Conservation (phyloP, 805 yeast genomes). For the Millerago galiae region DNA sequence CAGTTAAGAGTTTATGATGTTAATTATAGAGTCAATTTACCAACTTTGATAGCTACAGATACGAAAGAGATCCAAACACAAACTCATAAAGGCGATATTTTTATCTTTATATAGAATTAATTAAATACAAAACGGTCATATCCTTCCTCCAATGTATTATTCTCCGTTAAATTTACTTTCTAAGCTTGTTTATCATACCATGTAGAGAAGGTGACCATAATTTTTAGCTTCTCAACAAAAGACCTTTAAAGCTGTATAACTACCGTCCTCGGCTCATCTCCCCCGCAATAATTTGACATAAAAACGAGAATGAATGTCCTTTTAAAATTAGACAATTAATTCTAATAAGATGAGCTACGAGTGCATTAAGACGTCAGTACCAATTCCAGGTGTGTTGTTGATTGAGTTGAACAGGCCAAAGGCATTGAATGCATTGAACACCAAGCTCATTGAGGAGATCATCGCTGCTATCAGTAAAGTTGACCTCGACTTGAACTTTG, state of each 20-base stretch:
- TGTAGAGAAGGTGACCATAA: too few species aligned
- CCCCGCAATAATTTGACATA: not conserved
- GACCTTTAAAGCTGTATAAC: too few species aligned
- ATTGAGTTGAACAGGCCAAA: slow-evolving; percentile 24
- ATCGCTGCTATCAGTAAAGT: slow-evolving; percentile 17
- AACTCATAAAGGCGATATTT: slow-evolving; percentile 24
- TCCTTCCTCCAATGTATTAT: too few species aligned
- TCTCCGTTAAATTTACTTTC: too few species aligned
- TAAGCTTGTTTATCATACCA: too few species aligned
- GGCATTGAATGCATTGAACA: slow-evolving; percentile 21
- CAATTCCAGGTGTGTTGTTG: slow-evolving; percentile 19
- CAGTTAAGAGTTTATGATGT: slow-evolving; percentile 60
- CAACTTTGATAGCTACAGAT: slow-evolving; percentile 38
- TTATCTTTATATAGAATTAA: slow-evolving; percentile 1
- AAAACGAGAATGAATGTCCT: not conserved
- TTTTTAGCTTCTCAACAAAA: too few species aligned
- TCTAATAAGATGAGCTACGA: slow-evolving; percentile 19
- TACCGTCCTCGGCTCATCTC: not conserved
- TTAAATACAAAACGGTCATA: too few species aligned
- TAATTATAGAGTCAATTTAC: slow-evolving; percentile 57
- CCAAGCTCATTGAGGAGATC: slow-evolving; percentile 16
- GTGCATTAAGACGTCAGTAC: slow-evolving; percentile 17
- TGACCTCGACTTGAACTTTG: slow-evolving; percentile 29
- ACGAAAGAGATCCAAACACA: slow-evolving; percentile 13
- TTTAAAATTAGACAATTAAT: not conserved